phyloP scores from a whole-genome alignment of 306 rosid genomes.

The Aeschynomene evenia region DNA sequence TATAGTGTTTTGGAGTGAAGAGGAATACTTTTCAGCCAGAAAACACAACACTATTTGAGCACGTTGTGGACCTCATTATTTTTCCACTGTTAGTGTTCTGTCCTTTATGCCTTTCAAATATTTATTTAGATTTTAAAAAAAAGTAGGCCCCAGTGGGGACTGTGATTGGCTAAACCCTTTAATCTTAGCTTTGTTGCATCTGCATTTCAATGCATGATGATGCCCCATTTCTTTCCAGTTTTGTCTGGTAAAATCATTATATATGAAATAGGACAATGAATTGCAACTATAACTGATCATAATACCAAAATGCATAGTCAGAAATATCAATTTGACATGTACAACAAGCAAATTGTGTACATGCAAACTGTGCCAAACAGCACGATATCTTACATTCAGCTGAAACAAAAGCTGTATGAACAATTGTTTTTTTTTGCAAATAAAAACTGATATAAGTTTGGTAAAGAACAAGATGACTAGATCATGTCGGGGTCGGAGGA shows the following conservation, averaged over 20 bases:
- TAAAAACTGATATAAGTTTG: too few relatives aligned
- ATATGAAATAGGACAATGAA: background rate
- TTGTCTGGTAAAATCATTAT: constrained; percentile 10
- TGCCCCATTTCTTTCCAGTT: constrained; percentile 19
- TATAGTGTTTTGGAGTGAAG: background rate
- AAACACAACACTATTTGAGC: constrained; percentile 17
- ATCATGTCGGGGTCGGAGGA: constrained; percentile 45
- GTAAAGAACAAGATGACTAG: constrained; percentile 30
- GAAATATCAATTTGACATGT: background rate
- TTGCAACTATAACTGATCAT: background rate
- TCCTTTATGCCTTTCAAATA: constrained; percentile 32
- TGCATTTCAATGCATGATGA: constrained; percentile 3
- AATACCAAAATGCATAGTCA: background rate
- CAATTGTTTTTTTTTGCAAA: background rate
- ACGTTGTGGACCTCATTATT: constrained; percentile 43
- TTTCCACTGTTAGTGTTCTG: constrained; percentile 29
- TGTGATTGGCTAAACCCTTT: constrained; percentile 17
- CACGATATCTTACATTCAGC: too few relatives aligned
- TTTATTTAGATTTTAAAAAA: constrained; percentile 20
- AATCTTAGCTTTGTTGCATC: background rate
- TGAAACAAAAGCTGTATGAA: background rate
- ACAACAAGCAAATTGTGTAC: too few relatives aligned
- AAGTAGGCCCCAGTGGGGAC: constrained; percentile 30
- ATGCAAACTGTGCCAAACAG: background rate
- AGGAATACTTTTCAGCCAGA: constrained; percentile 17